A percentile compares a stretch with the other conserved stretches of the same genome.
These are phyloP conservation scores for Acacia crassicarpa DNA, from an alignment of 306 rosid species.

Conservation along the genomic window DNA sequence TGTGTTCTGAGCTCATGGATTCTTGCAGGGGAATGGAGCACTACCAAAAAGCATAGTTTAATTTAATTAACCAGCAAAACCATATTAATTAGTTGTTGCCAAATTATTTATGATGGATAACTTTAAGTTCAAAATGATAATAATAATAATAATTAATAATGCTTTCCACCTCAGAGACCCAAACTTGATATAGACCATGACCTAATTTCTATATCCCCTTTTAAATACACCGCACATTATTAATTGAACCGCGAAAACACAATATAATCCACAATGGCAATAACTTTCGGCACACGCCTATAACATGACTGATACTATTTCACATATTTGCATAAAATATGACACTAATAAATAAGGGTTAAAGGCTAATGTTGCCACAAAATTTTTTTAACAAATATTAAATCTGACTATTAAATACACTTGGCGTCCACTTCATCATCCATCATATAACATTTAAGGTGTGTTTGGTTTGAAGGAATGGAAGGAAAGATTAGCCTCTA, in stretches of 20 bases:
- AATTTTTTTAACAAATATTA: too few relatives aligned
- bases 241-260: not conserved
- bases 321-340: not conserved
- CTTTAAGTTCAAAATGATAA: constrained; percentile 22
- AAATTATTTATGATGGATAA: constrained; percentile 4
- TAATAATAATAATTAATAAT: constrained; percentile 19
- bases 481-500: too few relatives aligned
- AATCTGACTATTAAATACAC: too few relatives aligned
- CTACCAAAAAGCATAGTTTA: not conserved
- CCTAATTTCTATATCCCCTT: constrained; percentile 41
- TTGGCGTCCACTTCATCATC: too few relatives aligned
- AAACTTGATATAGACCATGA: constrained; percentile 42
- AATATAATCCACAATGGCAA: not conserved
- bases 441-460: too few relatives aligned
- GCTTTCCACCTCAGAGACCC: constrained; percentile 38
- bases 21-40: not conserved
- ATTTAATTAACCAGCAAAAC: too few relatives aligned
- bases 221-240: not conserved
- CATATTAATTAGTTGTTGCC: not conserved
- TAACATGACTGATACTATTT: too few relatives aligned
- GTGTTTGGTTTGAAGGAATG: too few relatives aligned
- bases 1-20: not conserved
- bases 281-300: not conserved
- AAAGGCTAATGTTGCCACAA: too few relatives aligned
- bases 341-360: too few relatives aligned